Evolutionary conservation across 352 stramenopile species (phyloP).

Genomic region (Thalassiosira tumida): DNA sequence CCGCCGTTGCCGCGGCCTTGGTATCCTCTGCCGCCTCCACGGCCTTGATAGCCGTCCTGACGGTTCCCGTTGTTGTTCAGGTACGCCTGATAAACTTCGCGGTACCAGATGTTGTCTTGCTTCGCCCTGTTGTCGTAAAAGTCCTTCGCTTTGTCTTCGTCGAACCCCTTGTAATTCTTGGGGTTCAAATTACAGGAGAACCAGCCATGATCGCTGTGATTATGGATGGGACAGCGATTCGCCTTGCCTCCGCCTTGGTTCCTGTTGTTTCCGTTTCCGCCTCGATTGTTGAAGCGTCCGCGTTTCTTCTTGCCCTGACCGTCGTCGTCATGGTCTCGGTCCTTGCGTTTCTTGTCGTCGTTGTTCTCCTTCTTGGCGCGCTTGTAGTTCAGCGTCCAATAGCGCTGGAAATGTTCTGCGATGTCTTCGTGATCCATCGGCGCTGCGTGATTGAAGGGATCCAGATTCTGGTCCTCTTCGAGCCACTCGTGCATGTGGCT

Average conservation of each 20-base stretch:
- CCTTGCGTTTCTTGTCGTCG: not conserved
- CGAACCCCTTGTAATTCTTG: not conserved
- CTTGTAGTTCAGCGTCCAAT: not conserved
- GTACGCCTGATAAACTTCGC: not conserved
- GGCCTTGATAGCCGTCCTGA: constrained; percentile 15
- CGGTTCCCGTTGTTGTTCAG: not conserved
- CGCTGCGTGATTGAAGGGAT: not conserved
- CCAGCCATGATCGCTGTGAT: not conserved
- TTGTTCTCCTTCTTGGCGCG: not conserved
- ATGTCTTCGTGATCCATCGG: not conserved
- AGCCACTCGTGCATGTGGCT: too few relatives aligned
- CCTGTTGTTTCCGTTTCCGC: not conserved
- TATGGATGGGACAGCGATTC: not conserved
- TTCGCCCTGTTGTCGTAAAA: not conserved
- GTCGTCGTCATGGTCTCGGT: not conserved
- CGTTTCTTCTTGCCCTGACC: not conserved
- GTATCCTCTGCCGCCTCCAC: too few relatives aligned
- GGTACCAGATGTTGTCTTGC: not conserved
- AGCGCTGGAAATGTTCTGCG: not conserved
- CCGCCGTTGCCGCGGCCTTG: too few relatives aligned
- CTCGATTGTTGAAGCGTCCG: not conserved
- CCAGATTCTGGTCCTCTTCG: too few relatives aligned
- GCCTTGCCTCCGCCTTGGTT: not conserved
- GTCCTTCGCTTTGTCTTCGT: not conserved
- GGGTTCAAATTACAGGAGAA: not conserved